Base-by-base conservation (phyloP, 2,329 filamentous ascomycete genomes). In the Monosporascus ibericus region DNA sequence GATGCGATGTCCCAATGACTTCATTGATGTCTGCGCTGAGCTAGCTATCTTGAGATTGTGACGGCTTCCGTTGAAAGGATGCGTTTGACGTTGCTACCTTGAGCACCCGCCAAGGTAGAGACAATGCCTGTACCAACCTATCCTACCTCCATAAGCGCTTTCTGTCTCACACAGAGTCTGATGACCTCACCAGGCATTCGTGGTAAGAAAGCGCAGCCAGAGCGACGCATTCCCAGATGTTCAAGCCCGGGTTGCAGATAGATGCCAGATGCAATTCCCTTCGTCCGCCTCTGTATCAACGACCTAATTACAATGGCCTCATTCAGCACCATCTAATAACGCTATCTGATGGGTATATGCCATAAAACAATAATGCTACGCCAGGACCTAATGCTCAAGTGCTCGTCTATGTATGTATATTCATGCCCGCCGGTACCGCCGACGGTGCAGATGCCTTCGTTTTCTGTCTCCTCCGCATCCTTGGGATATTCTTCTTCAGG, bases 401-500 rank as follows among this genome's bases (percentile, higher is more conserved):
- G 22, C 20, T 20, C 1, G 18, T 42, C 22, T 42, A 42, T 42
- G 20, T n/a, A 27, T n/a, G n/a, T n/a, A 18, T 48, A 52, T 44
- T 51, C 56, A 34, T 57, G 5, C 48, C 34, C 30, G 56, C 24
- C 47, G 42, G 42, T 46, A 17, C 42, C 20, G 47, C 44, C 47
- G 55, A 34, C 36, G 56, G 44, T 27, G 55, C 34, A 24, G 49
- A n/a, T 44, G 54, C 22, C 24, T 51, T 55, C n/a, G 51, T 44
- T 30, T 56, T 61, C 22, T 46, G 51, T 34, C 64, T 60, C 44
- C 59, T 59, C 18, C 65, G 61, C 63, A 67, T 63, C 44, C 63
- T 61, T 51, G 63, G 60, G 24, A 58, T 54, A 48, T 56, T 64
- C 52, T 59, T 63, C 52, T 57, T 64, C 60, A 65, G 59, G 47